Evolutionary conservation across 176 grass and related monocot species (phyloP), one percentile per base, ranked within the genome.

Genomic region (Juncus effusus): DNA sequence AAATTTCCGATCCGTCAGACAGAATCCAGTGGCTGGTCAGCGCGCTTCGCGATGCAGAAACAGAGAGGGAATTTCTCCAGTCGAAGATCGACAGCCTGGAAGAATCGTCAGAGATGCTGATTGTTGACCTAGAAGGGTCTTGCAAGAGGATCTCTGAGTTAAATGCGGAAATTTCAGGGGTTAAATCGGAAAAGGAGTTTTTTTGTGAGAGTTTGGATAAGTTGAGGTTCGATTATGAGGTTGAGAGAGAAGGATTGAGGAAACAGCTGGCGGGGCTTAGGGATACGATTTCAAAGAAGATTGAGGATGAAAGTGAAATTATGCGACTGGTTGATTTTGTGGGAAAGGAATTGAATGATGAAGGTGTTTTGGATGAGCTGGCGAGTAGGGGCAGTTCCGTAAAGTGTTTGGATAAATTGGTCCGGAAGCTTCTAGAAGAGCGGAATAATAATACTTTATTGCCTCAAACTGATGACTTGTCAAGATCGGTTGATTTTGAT

Each of bases 71-170:
- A 64, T 59, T 72, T 52, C 77, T 97, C 63, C 88, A 89, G 36
- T 69, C 75, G 61, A 97, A 97, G 79, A 92, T 92, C 77, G 80
- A 97, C 67, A 79, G 85, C 61, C 94, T 97, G 65, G 94, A 97
- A 77, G 94, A 85, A 57, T 97, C 94, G 12, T 92, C 94, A 40
- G 88, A 89, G 74, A 92, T 97, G 88, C 75, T 97, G 59, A 86
- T 83, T 56, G 65, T 85, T 72, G 88, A 92, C 65, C 77, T 97
- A 53, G 88, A 97, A 79, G 85, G 88, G 19, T 97, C 94, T 0
- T 85, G 83, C 73, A 84, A 97, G 74, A 89, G 83, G 45, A 92
- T 97, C 74, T 97, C 88, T 38, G 85, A 97, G 79, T 80, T 92
- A 39, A 92, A 77, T 63, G 82, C 94, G 76, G 88, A 93, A 78